Evolutionary conservation across 768 basidiomycete species (phyloP).

Genomic region (Exidia glandulosa): DNA sequence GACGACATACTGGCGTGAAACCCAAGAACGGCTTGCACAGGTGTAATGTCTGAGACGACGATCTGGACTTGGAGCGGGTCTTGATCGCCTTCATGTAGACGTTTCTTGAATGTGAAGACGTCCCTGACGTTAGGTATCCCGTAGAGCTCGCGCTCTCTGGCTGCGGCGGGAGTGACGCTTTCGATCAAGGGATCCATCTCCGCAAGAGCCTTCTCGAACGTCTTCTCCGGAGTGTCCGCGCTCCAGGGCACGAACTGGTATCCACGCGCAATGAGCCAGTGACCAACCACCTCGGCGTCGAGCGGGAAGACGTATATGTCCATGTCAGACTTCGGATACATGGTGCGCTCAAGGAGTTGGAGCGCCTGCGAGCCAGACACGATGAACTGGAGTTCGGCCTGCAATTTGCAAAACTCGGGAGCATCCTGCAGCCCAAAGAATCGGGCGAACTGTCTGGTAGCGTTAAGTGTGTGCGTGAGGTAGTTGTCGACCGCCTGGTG

Average conservation of each 20-base stretch:
- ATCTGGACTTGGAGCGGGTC: conserved; percentile 27
- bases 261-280: background rate
- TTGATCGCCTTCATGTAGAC: background rate
- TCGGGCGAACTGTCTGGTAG: conserved; percentile 24
- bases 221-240: background rate
- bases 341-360: conserved; percentile 37
- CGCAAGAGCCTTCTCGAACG: too few species aligned
- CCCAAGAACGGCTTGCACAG: conserved; percentile 27
- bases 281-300: background rate
- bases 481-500: conserved; percentile 12
- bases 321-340: conserved; percentile 37
- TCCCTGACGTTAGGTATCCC: conserved; percentile 16
- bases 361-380: conserved; percentile 47
- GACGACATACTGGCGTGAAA: conserved; percentile 19
- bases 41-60: conserved; percentile 22
- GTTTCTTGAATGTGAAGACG: conserved; percentile 24
- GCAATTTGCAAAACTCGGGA: conserved; percentile 31
- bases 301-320: conserved; percentile 30
- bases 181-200: too few species aligned
- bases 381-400: conserved; percentile 30
- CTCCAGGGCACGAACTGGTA: too few species aligned
- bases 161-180: too few species aligned
- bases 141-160: conserved; percentile 9
- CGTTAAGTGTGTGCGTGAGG: conserved; percentile 20
- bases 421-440: conserved; percentile 23